These are phyloP conservation scores for Arthrobotrys pseudoclavata DNA, from an alignment of 2,329 filamentous ascomycete species.

Conservation along the genomic window DNA sequence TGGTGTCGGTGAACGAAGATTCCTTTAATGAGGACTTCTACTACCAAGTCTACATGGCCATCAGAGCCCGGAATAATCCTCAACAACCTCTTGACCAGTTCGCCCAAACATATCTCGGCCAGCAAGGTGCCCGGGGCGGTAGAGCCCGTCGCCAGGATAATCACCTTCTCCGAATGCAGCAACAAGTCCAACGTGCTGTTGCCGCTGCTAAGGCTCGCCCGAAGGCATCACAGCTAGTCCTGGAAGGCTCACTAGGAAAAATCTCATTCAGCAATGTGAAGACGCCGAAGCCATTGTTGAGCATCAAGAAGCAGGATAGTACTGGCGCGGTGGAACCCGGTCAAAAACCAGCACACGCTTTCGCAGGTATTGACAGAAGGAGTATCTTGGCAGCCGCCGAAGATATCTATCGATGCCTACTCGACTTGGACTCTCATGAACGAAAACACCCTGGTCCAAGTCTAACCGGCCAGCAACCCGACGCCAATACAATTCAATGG, in stretches of 20 bases:
- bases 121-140: conserved; percentile 83
- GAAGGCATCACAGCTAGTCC: conserved; percentile 96
- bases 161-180: conserved; percentile 98
- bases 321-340: conserved; percentile 14
- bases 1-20: conserved; percentile 88
- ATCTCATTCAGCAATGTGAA: conserved; percentile 99
- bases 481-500: conserved; percentile 83
- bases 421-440: conserved; percentile 94
- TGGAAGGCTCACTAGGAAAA: conserved; percentile 95
- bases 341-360: conserved; percentile 42
- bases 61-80: conserved; percentile 89
- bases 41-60: conserved; percentile 96
- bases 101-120: conserved; percentile 96
- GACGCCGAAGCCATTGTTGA: conserved; percentile 92
- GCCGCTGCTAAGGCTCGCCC: conserved; percentile 97
- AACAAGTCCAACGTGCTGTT: conserved; percentile 96
- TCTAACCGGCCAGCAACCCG: conserved; percentile 74
- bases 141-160: conserved; percentile 77
- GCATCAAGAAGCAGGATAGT: conserved; percentile 87
- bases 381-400: conserved; percentile 88
- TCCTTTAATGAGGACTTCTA: conserved; percentile 95
- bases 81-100: conserved; percentile 95
- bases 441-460: conserved; percentile 79
- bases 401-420: conserved; percentile 85
- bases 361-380: conserved; percentile 78